phyloP scores from a whole-genome alignment of 2,329 filamentous ascomycete genomes.

The Amauroascus verrucosus region DNA sequence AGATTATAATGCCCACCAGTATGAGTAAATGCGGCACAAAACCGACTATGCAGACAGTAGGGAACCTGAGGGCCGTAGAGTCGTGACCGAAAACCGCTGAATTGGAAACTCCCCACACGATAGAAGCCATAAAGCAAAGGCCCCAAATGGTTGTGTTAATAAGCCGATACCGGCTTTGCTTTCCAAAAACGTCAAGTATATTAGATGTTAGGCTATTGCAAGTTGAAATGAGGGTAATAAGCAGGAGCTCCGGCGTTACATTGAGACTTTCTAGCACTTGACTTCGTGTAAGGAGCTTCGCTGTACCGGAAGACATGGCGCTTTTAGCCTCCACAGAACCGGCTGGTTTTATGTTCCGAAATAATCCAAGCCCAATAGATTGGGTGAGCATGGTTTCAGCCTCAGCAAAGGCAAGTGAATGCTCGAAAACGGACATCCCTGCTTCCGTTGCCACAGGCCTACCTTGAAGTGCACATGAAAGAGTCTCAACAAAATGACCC shows the following conservation, averaged over 20 bases:
- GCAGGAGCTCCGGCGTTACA: slow-evolving; percentile 75
- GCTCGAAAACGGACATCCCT: slow-evolving; percentile 93
- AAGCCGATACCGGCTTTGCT: slow-evolving; percentile 70
- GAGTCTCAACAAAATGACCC: slow-evolving; percentile 79
- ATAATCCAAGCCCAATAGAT: slow-evolving; percentile 62
- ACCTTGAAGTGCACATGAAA: slow-evolving; percentile 80
- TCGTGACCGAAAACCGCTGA: slow-evolving; percentile 36
- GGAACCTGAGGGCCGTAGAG: slow-evolving; percentile 66
- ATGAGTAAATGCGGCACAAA: slow-evolving; percentile 93
- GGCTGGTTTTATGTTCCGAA: slow-evolving; percentile 42
- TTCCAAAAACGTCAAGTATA: slow-evolving; percentile 64
- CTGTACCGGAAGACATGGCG: slow-evolving; percentile 25
- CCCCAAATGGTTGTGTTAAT: slow-evolving; percentile 85
- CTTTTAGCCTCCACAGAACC: slow-evolving; percentile 33
- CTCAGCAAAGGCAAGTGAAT: slow-evolving; percentile 90
- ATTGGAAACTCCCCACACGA: slow-evolving; percentile 61
- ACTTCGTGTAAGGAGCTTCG: slow-evolving; percentile 31
- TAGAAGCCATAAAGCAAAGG: slow-evolving; percentile 75
- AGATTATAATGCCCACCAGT: slow-evolving; percentile 64
- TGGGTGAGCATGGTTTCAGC: slow-evolving; percentile 79
- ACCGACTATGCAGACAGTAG: slow-evolving; percentile 87
- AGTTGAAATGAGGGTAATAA: slow-evolving; percentile 77
- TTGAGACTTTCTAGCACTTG: slow-evolving; percentile 72
- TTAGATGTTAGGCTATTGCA: slow-evolving; percentile 85
- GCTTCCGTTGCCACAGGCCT: slow-evolving; percentile 71